A percentile compares a stretch with the other conserved stretches of the same genome.
Conservation (phyloP, 1,284 basidiomycete species). For the Apiotrichum laibachii region DNA sequence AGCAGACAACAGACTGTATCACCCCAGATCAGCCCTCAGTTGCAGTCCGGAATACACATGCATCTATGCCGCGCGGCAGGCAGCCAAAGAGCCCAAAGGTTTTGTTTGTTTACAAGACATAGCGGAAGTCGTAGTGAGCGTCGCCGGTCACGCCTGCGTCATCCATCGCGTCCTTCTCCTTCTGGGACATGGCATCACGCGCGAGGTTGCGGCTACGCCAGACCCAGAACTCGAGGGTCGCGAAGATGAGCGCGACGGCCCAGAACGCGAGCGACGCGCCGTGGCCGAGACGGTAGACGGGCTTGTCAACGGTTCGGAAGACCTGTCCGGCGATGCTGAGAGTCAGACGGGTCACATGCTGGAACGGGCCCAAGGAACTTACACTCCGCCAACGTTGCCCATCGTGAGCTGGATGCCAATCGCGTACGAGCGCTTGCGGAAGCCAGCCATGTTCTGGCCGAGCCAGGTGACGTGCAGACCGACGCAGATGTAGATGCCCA, state of each 20-base stretch:
- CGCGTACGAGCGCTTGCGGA: conserved; percentile 27
- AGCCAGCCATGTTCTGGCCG: conserved; percentile 22
- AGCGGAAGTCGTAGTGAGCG: conserved; percentile 7
- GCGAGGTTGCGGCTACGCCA: conserved; percentile 7
- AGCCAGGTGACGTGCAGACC: conserved; percentile 29
- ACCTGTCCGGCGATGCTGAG: conserved; percentile 9
- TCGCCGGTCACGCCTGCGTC: conserved; percentile 10
- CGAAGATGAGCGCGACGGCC: conserved; percentile 4
- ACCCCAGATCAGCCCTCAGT: no score
- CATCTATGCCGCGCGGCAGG: no score
- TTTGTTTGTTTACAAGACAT: conserved; percentile 8
- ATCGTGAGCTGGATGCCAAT: conserved; percentile 31
- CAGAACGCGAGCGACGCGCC: conserved; percentile 7
- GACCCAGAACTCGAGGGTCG: conserved; percentile 9
- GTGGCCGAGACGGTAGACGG: conserved; percentile 9
- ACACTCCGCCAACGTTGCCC: conserved; percentile 23
- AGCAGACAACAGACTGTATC: no score
- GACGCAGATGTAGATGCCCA: conserved; percentile 27
- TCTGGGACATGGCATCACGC: conserved; percentile 3
- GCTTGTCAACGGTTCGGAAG: conserved; percentile 11
- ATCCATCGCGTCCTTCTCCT: conserved; percentile 3
- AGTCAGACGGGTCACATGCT: neutral
- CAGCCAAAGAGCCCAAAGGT: neutral
- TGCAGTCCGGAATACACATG: no score
- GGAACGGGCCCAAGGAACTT: neutral